Conservation (phyloP, 352 stramenopile species). For the Phytopythium sindhum region DNA sequence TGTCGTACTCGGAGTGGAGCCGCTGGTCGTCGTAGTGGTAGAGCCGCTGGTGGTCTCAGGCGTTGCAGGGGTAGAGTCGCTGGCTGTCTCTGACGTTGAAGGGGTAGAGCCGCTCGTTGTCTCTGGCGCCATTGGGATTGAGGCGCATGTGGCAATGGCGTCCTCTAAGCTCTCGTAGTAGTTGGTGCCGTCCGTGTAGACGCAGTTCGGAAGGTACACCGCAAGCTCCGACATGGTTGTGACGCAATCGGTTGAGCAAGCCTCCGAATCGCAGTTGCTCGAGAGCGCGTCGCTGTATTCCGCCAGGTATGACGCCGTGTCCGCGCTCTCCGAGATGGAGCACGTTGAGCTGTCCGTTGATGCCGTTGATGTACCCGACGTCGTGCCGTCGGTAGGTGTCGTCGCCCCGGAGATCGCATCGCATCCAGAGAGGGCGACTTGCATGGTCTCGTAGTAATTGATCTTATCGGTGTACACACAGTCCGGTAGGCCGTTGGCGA, state of each 20-base stretch:
- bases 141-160: background rate
- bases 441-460: conserved; percentile 2
- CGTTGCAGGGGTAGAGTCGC: no score
- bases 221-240: background rate
- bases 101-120: background rate
- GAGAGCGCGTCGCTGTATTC: background rate
- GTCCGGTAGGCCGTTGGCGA: background rate
- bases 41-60: background rate
- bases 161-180: background rate
- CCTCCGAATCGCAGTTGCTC: background rate
- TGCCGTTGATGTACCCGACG: background rate
- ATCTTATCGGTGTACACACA: background rate
- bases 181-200: background rate
- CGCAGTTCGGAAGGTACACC: background rate
- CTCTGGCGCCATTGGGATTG: background rate
- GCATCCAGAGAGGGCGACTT: background rate
- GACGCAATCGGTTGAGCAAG: background rate
- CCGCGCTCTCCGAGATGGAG: background rate
- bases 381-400: background rate
- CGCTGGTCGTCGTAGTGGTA: background rate
- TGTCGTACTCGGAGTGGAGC: background rate
- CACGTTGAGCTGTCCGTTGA: background rate
- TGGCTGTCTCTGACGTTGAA: background rate
- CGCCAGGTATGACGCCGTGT: background rate
- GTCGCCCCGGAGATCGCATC: conserved; percentile 1